Percentiles rank a stretch among this genome's conserved stretches.
Evolutionary conservation across 768 basidiomycete genomes (phyloP).

Genomic region (Boletus speciosus): DNA sequence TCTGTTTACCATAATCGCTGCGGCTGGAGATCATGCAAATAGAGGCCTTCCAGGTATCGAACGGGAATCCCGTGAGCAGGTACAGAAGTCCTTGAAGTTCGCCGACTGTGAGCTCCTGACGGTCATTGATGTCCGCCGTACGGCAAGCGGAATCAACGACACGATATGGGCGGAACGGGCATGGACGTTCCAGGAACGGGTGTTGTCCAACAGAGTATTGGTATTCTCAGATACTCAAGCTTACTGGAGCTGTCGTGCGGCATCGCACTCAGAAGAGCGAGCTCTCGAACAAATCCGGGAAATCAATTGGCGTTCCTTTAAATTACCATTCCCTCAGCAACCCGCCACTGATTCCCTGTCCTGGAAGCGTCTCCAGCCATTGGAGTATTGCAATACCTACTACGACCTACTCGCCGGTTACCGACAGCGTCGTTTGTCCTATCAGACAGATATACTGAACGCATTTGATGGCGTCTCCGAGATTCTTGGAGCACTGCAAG

Average conservation of each 20-base stretch:
- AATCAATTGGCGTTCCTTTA: background rate
- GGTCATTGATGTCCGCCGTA: conserved; percentile 1
- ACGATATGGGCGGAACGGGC: conserved; percentile 12
- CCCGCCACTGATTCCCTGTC: background rate
- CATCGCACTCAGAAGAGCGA: conserved; percentile 11
- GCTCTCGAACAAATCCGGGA: conserved; percentile 2
- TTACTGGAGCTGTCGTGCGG: conserved; percentile 15
- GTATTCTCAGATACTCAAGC: conserved; percentile 19
- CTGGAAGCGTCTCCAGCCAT: background rate
- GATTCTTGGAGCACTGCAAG: conserved; percentile 6
- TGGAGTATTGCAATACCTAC: background rate
- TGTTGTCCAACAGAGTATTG: conserved; percentile 12
- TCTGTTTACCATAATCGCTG: conserved; percentile 21
- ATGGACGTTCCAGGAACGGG: conserved; percentile 23
- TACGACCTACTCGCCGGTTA: background rate
- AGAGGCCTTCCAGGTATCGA: conserved; percentile 11
- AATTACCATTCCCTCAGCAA: background rate
- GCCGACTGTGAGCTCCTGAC: conserved; percentile 11
- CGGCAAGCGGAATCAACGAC: background rate
- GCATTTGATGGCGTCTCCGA: conserved; percentile 16
- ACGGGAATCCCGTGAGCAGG: background rate
- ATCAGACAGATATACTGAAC: conserved; percentile 15
- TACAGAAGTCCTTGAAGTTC: conserved; percentile 10
- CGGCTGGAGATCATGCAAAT: conserved; percentile 6
- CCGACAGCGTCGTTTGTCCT: conserved; percentile 9